Conservation (phyloP, 345 rosid species). For the Salix koriyanagi region DNA sequence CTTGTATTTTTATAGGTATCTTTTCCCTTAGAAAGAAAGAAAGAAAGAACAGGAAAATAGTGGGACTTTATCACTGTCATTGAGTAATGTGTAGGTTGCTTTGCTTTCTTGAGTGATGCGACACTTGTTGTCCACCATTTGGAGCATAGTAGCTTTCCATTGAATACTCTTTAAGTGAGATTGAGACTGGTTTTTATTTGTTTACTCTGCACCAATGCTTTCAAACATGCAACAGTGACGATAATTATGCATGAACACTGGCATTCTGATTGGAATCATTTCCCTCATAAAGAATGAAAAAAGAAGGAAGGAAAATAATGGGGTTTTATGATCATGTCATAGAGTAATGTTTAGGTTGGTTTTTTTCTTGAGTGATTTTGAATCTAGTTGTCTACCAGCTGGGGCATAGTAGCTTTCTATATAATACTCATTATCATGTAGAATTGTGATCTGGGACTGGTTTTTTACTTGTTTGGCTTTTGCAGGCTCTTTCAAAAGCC, state of each 20-base stretch:
- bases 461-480: background rate
- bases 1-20: background rate
- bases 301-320: background rate
- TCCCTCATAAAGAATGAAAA: background rate
- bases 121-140: background rate
- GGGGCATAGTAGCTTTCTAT: background rate
- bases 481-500: slow-evolving; percentile 92
- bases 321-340: background rate
- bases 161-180: background rate
- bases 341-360: background rate
- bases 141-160: background rate
- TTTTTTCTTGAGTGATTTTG: background rate
- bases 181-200: background rate
- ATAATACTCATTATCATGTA: background rate
- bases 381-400: background rate
- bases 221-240: background rate
- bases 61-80: background rate
- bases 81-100: background rate
- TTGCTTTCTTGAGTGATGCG: background rate
- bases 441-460: no score
- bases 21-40: background rate
- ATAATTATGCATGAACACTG: background rate
- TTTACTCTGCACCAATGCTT: background rate
- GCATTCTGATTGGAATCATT: background rate
- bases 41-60: background rate